These are phyloP conservation scores for Aschersonia sp. DNA, from an alignment of 2,329 filamentous ascomycete species.

Conservation along the genomic window DNA sequence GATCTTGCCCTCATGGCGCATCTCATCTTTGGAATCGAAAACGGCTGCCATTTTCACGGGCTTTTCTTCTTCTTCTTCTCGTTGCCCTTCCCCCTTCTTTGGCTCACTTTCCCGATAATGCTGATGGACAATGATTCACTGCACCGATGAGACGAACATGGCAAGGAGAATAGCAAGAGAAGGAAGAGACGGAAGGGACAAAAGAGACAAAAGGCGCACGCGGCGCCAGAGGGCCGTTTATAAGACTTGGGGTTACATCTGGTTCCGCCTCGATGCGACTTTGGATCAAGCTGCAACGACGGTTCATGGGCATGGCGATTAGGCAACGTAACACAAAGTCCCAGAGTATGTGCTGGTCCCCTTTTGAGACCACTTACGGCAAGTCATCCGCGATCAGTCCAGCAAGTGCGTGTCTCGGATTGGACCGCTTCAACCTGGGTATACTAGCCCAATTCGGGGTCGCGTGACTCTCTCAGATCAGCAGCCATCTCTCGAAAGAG, in stretches of 20 bases:
- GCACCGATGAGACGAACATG: background rate
- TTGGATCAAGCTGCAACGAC: background rate
- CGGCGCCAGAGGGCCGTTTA: background rate
- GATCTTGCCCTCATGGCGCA: conserved; percentile 3
- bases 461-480: background rate
- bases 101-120: background rate
- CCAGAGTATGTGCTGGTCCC: background rate
- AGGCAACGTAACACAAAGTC: background rate
- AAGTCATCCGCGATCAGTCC: background rate
- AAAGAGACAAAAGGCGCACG: background rate
- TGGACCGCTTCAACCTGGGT: background rate
- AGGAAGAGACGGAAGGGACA: background rate
- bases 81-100: background rate
- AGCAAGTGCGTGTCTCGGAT: background rate
- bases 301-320: background rate
- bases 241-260: background rate
- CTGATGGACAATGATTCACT: background rate
- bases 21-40: conserved; percentile 2
- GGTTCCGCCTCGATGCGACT: background rate
- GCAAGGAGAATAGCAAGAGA: background rate
- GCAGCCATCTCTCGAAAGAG: background rate
- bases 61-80: background rate
- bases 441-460: background rate
- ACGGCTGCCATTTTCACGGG: background rate
- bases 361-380: background rate